A percentile compares a stretch with the other conserved stretches of the same genome.
Conservation (phyloP, 805 yeast genomes). For the Candida berthetii region DNA sequence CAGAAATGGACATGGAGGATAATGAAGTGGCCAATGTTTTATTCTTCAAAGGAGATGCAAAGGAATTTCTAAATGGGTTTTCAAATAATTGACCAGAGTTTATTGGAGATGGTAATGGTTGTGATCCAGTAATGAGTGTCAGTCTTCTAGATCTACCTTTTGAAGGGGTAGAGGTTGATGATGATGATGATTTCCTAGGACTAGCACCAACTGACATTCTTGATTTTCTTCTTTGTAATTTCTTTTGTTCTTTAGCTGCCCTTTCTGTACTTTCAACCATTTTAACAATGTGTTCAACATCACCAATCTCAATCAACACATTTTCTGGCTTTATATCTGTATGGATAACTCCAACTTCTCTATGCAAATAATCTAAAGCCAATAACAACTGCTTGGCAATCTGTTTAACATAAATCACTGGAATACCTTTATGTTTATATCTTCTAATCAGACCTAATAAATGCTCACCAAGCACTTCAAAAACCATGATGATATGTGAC, state of each 20-base stretch:
- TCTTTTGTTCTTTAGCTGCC: constrained; percentile 37
- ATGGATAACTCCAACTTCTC: constrained; percentile 69
- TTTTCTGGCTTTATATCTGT: constrained; percentile 74
- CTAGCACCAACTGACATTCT: constrained; percentile 11
- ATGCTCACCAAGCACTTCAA: constrained; percentile 95
- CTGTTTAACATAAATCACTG: constrained; percentile 69
- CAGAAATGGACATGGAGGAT: constrained; percentile 32
- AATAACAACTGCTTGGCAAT: constrained; percentile 72
- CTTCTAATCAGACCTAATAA: constrained; percentile 77
- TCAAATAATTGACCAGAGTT: constrained; percentile 40
- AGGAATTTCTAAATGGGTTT: constrained; percentile 2
- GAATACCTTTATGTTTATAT: constrained; percentile 75
- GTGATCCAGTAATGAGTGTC: constrained; percentile 83
- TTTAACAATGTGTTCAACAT: constrained; percentile 70
- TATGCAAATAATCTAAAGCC: constrained; percentile 67
- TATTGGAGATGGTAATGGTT: constrained; percentile 87
- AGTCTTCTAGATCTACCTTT: constrained; percentile 54
- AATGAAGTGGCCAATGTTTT: constrained; percentile 27
- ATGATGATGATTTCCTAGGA: not conserved
- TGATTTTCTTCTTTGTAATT: constrained; percentile 32
- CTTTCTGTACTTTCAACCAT: constrained; percentile 58
- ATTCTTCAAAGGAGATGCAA: constrained; percentile 16
- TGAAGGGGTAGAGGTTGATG: constrained; percentile 14
- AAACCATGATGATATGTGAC: constrained; percentile 91
- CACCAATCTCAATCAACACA: constrained; percentile 74